Evolutionary conservation across 805 yeast species (phyloP), one percentile per base, ranked within the genome.

Genomic region (Priceomyces medius): DNA sequence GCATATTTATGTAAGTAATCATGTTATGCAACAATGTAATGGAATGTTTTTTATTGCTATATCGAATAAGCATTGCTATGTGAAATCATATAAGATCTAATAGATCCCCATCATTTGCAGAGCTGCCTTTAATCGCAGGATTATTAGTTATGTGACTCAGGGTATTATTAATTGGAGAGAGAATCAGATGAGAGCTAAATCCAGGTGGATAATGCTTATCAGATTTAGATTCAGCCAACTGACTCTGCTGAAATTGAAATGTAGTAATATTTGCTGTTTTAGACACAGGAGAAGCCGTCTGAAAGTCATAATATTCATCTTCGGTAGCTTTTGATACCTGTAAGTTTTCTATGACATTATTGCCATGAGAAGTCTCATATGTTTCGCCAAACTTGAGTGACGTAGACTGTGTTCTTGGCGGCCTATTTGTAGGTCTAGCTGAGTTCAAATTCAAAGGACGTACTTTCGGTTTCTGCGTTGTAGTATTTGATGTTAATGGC

Each of bases 251-350:
- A 10, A 14, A 14, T 26, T 14, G 9, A 26, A 12, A 12, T 26
- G 29, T 14, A 26, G 29, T 7, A n/a, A 26, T 9, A 14, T 5
- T n/a, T 12, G 29, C 9, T 26, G 29, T 14, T 12, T n/a, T 26
- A 12, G 29, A 9, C n/a, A n/a, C 29, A 9, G 29, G 29, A 10
- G 29, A 13, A 5, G 52, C 55, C 40, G 44, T 42, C 29, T 60
- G 66, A 44, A 58, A 59, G 18, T 59, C 63, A 31, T 57, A 57
- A 36, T 59, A 61, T 8, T 59, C 65, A 37, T 57, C 61, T 12
- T 50, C 56, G 16, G 43, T 54, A 19, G 31, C 37, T 9, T 33
- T 34, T 29, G 26, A 16, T 14, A 41, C 43, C 20, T 40, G 41
- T 37, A 45, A 55, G 13, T 47, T 47, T 10, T 61, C 44, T 6